These are phyloP conservation scores for Tetrapisispora phaffii DNA, from an alignment of 805 yeast genomes.

Conservation along the genomic window DNA sequence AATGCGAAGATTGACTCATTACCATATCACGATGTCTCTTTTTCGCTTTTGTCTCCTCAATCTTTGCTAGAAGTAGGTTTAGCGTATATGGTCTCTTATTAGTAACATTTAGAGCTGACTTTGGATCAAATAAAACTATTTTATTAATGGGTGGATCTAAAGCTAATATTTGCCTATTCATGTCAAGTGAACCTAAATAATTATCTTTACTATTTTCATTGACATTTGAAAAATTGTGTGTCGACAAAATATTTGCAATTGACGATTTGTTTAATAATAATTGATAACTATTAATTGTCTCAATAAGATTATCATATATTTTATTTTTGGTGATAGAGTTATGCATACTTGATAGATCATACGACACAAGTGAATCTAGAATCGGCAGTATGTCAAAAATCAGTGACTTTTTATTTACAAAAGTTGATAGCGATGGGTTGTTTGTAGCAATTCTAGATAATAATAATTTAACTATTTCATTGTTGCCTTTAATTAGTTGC, in stretches of 20 bases:
- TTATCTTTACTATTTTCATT: background rate
- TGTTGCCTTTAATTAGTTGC: constrained; percentile 23
- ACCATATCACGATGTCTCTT: constrained; percentile 26
- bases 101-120: constrained; percentile 14
- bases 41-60: constrained; percentile 25
- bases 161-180: constrained; percentile 10
- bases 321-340: constrained; percentile 18
- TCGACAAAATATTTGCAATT: background rate
- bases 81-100: constrained; percentile 20
- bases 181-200: background rate
- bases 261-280: constrained; percentile 16
- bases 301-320: constrained; percentile 32
- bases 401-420: constrained; percentile 14
- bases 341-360: constrained; percentile 18
- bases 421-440: constrained; percentile 10
- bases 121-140: constrained; percentile 19
- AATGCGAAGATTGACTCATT: constrained; percentile 9
- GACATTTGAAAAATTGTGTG: background rate
- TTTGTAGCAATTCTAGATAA: constrained; percentile 10
- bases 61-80: constrained; percentile 20
- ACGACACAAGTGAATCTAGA: constrained; percentile 24
- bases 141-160: constrained; percentile 25
- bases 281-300: constrained; percentile 32
- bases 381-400: constrained; percentile 30
- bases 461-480: constrained; percentile 24